Evolutionary conservation across 78 protist genomes (phyloP).

Genomic region (Dictyostelium brefeldianum): DNA sequence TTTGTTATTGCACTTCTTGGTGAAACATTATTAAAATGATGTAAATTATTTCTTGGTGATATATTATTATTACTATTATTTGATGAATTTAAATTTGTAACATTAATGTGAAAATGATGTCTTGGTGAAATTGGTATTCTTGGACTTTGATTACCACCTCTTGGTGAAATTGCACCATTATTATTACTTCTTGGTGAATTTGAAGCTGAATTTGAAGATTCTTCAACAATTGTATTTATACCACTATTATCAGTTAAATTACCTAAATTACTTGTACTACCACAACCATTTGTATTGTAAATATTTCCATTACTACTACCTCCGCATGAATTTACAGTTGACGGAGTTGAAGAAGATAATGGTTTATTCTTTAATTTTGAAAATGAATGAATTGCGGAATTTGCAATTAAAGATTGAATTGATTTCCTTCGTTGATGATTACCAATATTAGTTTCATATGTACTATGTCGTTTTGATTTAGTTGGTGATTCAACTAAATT

Average conservation of each 20-base stretch:
- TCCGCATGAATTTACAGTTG: not conserved
- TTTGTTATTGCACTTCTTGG: constrained; percentile 1
- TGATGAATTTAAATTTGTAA: not conserved
- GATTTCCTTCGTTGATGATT: constrained; percentile 18
- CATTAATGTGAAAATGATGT: constrained; percentile 1
- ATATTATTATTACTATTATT: not conserved
- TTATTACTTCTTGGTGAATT: not conserved
- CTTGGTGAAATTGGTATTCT: not conserved
- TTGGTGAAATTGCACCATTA: not conserved
- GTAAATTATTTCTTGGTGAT: not conserved
- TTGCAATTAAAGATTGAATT: constrained; percentile 11
- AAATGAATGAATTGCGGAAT: constrained; percentile 10
- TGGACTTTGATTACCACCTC: not conserved
- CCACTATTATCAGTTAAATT: not conserved
- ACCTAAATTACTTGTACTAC: not conserved
- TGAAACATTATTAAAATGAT: not conserved
- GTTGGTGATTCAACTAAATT: not conserved
- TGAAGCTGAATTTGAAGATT: not conserved
- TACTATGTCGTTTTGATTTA: constrained; percentile 20
- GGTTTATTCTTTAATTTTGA: constrained; percentile 18
- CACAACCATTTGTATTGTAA: not conserved
- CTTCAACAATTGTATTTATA: constrained; percentile 6
- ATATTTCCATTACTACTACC: not conserved
- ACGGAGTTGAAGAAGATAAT: not conserved
- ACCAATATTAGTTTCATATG: constrained; percentile 32